Evolutionary conservation across 768 basidiomycete genomes (phyloP).

Genomic region (Suillus plorans): DNA sequence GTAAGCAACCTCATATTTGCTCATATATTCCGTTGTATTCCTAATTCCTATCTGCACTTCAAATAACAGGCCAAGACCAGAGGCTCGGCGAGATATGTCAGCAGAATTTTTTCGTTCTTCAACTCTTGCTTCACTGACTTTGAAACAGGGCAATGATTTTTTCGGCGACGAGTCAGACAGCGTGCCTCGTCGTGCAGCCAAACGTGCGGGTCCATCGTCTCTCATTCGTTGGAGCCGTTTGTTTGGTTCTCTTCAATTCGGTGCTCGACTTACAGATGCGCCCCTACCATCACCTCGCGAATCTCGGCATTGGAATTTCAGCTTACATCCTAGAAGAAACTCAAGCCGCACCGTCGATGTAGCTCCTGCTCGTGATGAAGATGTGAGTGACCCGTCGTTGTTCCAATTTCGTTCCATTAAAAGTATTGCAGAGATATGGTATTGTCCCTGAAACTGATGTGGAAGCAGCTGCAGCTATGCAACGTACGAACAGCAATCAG

Average conservation of each 20-base stretch:
- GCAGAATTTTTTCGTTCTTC: neutral
- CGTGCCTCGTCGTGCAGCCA: neutral
- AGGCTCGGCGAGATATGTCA: neutral
- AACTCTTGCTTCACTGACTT: neutral
- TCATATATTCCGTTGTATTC: neutral
- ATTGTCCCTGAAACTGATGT: neutral
- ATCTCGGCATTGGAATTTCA: neutral
- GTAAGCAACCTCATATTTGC: neutral
- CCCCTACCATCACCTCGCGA: neutral
- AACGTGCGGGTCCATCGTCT: neutral
- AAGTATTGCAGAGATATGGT: neutral
- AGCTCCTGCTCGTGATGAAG: neutral
- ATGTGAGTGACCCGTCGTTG: neutral
- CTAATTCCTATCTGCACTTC: no score
- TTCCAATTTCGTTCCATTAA: neutral
- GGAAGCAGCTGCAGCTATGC: neutral
- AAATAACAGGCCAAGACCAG: neutral
- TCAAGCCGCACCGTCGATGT: neutral
- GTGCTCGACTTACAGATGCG: neutral
- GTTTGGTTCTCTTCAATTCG: neutral
- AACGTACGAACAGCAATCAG: neutral
- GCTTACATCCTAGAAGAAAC: neutral
- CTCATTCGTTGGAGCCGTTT: neutral
- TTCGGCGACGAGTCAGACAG: neutral
- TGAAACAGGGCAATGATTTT: neutral